Percentiles rank a stretch among this genome's conserved stretches.
These are phyloP conservation scores for Tolypocladium paradoxum DNA, from an alignment of 2,329 filamentous ascomycete genomes.

Conservation along the genomic window DNA sequence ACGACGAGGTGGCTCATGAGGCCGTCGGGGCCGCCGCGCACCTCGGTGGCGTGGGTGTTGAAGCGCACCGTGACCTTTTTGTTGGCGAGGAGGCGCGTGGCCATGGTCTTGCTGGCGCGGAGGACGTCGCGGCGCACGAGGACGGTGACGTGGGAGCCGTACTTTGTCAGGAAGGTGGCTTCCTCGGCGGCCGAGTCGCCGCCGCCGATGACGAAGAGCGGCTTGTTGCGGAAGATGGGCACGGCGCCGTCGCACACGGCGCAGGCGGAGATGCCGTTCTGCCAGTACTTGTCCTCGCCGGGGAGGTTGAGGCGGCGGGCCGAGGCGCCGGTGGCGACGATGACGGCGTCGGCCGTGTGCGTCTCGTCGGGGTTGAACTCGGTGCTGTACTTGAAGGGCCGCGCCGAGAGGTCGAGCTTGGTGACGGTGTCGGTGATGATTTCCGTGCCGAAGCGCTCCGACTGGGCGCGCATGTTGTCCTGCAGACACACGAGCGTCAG, in stretches of 20 bases:
- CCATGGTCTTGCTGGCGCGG: slow-evolving; percentile 86
- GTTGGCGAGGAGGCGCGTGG: slow-evolving; percentile 67
- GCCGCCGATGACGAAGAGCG: slow-evolving; percentile 87
- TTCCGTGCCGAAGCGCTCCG: slow-evolving; percentile 80
- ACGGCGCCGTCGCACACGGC: slow-evolving; percentile 96
- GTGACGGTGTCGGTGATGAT: slow-evolving; percentile 89
- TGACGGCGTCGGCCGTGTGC: slow-evolving; percentile 83
- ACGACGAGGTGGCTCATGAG: slow-evolving; percentile 83
- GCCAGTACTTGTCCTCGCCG: slow-evolving; percentile 95
- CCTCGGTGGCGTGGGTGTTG: slow-evolving; percentile 71
- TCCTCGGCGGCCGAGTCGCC: slow-evolving; percentile 97
- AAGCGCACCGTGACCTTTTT: slow-evolving; percentile 86
- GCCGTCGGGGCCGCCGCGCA: slow-evolving; percentile 74
- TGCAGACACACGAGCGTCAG: slow-evolving; percentile 12
- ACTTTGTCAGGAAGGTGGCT: slow-evolving; percentile 95
- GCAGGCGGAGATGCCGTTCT: slow-evolving; percentile 90
- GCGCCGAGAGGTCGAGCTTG: slow-evolving; percentile 70
- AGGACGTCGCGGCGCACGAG: slow-evolving; percentile 81
- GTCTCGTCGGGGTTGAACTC: slow-evolving; percentile 76
- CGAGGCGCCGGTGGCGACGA: slow-evolving; percentile 91
- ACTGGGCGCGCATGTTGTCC: slow-evolving; percentile 89
- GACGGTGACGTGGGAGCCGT: slow-evolving; percentile 88
- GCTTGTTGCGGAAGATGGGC: slow-evolving; percentile 95
- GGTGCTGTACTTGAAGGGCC: slow-evolving; percentile 88
- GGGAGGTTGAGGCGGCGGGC: slow-evolving; percentile 71